A percentile compares a stretch with the other conserved stretches of the same genome.
Evolutionary conservation across 768 basidiomycete species (phyloP).

Genomic region (Porpolomopsis calyptriformis): DNA sequence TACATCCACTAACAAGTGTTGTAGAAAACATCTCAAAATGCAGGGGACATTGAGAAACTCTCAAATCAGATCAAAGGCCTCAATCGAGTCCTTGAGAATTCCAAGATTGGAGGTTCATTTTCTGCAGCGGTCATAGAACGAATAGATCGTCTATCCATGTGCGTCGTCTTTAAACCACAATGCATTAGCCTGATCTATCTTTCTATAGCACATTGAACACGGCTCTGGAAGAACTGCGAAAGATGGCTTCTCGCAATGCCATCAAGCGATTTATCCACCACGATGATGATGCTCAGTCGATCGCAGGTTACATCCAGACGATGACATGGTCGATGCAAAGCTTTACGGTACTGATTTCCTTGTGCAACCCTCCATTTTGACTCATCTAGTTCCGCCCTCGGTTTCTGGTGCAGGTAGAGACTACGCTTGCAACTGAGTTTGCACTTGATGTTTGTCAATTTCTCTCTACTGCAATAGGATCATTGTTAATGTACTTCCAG

Average conservation of each 20-base stretch:
- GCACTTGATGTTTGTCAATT: no score
- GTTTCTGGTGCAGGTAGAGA: no score
- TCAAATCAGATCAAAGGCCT: not conserved
- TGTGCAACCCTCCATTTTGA: not conserved
- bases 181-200: no score
- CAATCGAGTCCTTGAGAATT: not conserved
- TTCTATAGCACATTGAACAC: no score
- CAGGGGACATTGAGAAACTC: conserved; percentile 2
- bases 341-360: conserved; percentile 1
- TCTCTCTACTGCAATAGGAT: not conserved
- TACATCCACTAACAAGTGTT: not conserved
- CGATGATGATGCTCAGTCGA: not conserved
- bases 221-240: no score
- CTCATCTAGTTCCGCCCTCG: not conserved
- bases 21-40: no score
- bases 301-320: not conserved
- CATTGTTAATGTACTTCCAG: not conserved
- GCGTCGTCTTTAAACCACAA: no score
- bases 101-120: not conserved
- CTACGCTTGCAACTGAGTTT: conserved; percentile 6
- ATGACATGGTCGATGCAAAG: conserved; percentile 2
- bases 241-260: no score
- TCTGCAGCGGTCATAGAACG: not conserved
- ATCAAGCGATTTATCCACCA: not conserved
- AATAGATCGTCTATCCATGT: no score